These are phyloP conservation scores for Abortiporus biennis DNA, from an alignment of 1,284 basidiomycete genomes.

Conservation along the genomic window DNA sequence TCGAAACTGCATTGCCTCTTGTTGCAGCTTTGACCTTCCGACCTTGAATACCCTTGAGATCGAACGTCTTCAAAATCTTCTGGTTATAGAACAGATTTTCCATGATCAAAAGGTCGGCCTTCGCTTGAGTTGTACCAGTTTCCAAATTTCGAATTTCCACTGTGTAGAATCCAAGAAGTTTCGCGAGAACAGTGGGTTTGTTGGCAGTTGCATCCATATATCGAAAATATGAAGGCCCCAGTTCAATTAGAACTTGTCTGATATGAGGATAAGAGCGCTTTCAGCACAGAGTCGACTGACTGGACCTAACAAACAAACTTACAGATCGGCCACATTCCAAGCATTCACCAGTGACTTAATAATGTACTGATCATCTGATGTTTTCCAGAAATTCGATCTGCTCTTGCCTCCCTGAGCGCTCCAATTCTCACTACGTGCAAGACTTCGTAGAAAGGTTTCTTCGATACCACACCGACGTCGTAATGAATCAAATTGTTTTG, in stretches of 20 bases:
- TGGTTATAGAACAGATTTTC: constrained; percentile 74
- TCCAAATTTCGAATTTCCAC: constrained; percentile 72
- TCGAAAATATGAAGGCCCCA: constrained; percentile 70
- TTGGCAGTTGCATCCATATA: constrained; percentile 66
- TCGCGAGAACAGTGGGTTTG: constrained; percentile 63
- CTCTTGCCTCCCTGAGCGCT: constrained; percentile 68
- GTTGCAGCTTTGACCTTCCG: constrained; percentile 52
- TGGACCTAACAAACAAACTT: constrained; percentile 25
- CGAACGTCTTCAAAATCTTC: constrained; percentile 63
- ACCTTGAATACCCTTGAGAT: constrained; percentile 76
- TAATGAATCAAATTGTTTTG: constrained; percentile 67
- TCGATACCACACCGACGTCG: constrained; percentile 63
- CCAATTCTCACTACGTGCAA: constrained; percentile 62
- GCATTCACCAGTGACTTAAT: constrained; percentile 80
- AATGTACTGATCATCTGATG: constrained; percentile 66
- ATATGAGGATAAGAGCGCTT: constrained; percentile 7
- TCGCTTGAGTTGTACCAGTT: constrained; percentile 53
- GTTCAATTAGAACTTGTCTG: constrained; percentile 71
- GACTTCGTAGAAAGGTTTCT: constrained; percentile 52
- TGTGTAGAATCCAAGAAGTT: constrained; percentile 75
- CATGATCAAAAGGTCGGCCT: constrained; percentile 74
- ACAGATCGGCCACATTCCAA: constrained; percentile 82
- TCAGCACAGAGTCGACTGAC: not conserved
- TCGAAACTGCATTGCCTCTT: constrained; percentile 33
- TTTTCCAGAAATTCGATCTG: constrained; percentile 75